Conservation (phyloP, 1,284 basidiomycete genomes). For the Gomphus sp. region DNA sequence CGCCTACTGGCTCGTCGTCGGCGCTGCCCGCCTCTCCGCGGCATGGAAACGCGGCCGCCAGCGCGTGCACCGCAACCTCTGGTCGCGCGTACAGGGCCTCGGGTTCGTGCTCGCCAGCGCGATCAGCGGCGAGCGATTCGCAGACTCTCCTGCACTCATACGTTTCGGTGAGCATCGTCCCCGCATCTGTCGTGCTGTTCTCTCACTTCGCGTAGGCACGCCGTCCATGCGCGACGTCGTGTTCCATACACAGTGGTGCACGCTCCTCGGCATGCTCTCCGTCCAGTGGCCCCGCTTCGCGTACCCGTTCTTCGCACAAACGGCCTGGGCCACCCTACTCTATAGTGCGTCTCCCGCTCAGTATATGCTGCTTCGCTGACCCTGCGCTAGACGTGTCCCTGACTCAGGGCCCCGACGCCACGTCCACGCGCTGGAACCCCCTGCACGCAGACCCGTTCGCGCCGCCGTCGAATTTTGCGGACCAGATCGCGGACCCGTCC, state of each 20-base stretch:
- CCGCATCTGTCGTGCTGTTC: too few relatives aligned
- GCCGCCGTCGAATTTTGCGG: constrained; percentile 56
- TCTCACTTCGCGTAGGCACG: constrained; percentile 50
- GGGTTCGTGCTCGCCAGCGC: constrained; percentile 89
- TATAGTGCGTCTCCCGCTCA: constrained; percentile 57
- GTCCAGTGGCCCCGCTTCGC: constrained; percentile 91
- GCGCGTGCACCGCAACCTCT: constrained; percentile 24
- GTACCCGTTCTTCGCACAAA: constrained; percentile 80
- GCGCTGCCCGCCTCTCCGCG: constrained; percentile 71
- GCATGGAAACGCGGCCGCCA: constrained; percentile 63
- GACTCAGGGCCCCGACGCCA: constrained; percentile 34
- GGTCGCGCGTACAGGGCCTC: constrained; percentile 65
- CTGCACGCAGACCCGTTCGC: constrained; percentile 49
- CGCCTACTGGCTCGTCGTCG: constrained; percentile 75
- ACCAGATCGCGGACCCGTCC: constrained; percentile 58
- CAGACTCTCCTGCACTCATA: constrained; percentile 77
- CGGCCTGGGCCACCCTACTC: constrained; percentile 79
- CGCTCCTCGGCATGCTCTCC: constrained; percentile 82
- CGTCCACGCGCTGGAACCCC: constrained; percentile 54
- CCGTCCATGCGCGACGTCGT: constrained; percentile 90
- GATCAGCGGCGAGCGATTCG: constrained; percentile 83
- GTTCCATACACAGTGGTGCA: constrained; percentile 88
- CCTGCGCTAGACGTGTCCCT: constrained; percentile 63
- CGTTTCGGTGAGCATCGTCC: constrained; percentile 60
- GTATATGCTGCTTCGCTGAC: not conserved